Base-by-base conservation (phyloP, 2,329 filamentous ascomycete species). In the Aspergillus caelatus region DNA sequence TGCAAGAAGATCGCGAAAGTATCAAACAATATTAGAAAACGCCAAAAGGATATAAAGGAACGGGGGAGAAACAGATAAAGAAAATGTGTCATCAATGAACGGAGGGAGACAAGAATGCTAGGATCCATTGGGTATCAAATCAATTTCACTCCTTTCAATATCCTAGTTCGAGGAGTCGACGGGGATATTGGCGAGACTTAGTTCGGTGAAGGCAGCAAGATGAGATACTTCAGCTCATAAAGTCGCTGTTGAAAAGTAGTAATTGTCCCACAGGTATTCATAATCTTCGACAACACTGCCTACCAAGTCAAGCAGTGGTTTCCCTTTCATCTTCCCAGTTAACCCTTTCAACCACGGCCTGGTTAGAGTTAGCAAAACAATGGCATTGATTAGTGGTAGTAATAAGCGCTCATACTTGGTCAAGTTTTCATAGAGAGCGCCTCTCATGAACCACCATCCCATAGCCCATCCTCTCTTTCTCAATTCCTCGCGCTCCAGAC, bases 241-340 rank as follows among this genome's bases (percentile, higher is more conserved):
- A 14, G 86, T 89, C 30, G 86, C 84, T 1, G 87, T 90, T 21
- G 87, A 84, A 78, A 98, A 99, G 79, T 98, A 96, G 78, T 97
- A 98, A 72, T 96, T 94, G 79, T 97, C 93, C 95, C 95, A 99
- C 36, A 99, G 83, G 77, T 96, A 98, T 78, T 97, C 92, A 76
- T 99, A 99, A 77, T 99, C 95, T 75, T 97, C 93, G 67, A 98
- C 79, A 53, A 99, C 90, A 62, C 91, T 92, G 10, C 89, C 91
- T 28, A 97, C 84, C 75, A 99, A 87, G 68, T 91, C 89, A 54
- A 96, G 86, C 78, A 97, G 84, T 58, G 91, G 89, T 73, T 89
- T 90, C 68, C 88, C 83, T 74, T 84, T 89, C 68, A 97, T 85
- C 72, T 89, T 90, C 34, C 83, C 83, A 9, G 94, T 89, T 16